Conservation (phyloP, 2,329 filamentous ascomycete genomes). For the Aspergillus pseudoviridinutans region DNA sequence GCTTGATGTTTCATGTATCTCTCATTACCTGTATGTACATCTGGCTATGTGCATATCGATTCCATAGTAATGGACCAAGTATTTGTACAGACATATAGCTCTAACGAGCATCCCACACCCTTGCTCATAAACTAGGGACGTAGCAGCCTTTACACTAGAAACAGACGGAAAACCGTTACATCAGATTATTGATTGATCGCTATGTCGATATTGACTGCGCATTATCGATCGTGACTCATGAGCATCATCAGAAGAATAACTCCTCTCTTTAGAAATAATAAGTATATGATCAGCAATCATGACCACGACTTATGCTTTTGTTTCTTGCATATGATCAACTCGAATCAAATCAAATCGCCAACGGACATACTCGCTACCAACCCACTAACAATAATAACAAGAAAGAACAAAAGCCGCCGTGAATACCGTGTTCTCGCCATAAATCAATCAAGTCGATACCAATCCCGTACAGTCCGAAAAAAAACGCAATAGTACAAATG, state of each 20-base stretch:
- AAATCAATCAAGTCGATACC: neutral
- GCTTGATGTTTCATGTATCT: neutral
- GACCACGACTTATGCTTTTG: neutral
- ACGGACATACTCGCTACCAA: neutral
- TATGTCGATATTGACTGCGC: neutral
- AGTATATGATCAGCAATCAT: neutral
- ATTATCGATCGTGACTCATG: neutral
- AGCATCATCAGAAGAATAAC: too few species aligned
- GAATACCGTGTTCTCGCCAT: neutral
- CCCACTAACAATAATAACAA: neutral
- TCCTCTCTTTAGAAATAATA: neutral
- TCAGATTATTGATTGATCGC: neutral
- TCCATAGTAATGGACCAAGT: neutral
- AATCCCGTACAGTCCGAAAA: neutral
- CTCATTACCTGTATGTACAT: conserved; percentile 2
- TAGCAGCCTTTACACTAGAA: neutral
- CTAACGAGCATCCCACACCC: neutral
- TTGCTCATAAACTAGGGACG: neutral
- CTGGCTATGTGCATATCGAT: conserved; percentile 2
- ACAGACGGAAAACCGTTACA: neutral
- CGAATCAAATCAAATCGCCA: neutral
- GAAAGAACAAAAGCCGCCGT: neutral
- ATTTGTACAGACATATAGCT: neutral
- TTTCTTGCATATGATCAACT: neutral
- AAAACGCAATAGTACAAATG: neutral